phyloP scores from a whole-genome alignment of 2,329 filamentous ascomycete genomes.

The Aspergillus flavus region DNA sequence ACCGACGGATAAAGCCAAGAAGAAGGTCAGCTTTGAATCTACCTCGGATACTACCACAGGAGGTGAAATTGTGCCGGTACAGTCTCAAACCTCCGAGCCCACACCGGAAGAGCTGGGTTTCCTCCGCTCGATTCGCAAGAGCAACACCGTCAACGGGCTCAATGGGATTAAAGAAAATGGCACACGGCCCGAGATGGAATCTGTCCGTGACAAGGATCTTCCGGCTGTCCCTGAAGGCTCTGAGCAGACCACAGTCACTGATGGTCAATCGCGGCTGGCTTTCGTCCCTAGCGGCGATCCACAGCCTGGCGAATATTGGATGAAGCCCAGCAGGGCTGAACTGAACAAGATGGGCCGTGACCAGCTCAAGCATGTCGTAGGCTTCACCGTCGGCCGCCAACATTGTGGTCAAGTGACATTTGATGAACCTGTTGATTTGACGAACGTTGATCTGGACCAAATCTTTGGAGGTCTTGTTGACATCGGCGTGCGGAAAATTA shows the following conservation, averaged over 20 bases:
- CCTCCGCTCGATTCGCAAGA: slow-evolving; percentile 57
- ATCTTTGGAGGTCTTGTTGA: slow-evolving; percentile 76
- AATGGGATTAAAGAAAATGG: slow-evolving; percentile 38
- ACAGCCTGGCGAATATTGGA: slow-evolving; percentile 81
- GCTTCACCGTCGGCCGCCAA: slow-evolving; percentile 80
- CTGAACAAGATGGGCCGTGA: slow-evolving; percentile 78
- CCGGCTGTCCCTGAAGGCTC: slow-evolving; percentile 71
- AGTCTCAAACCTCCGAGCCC: slow-evolving; percentile 55
- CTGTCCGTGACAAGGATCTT: slow-evolving; percentile 73
- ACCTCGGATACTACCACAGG: slow-evolving; percentile 42
- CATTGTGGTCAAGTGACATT: slow-evolving; percentile 83
- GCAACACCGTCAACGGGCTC: slow-evolving; percentile 48
- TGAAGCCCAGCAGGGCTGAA: slow-evolving; percentile 73
- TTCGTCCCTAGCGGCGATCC: slow-evolving; percentile 47
- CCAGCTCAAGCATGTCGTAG: slow-evolving; percentile 72
- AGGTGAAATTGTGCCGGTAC: slow-evolving; percentile 57
- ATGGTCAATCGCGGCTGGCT: slow-evolving; percentile 33
- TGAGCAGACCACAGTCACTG: slow-evolving; percentile 42
- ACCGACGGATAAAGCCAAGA: slow-evolving; percentile 54
- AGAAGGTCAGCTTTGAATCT: slow-evolving; percentile 88
- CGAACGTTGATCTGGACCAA: slow-evolving; percentile 74
- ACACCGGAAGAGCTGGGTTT: slow-evolving; percentile 63
- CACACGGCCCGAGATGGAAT: slow-evolving; percentile 65
- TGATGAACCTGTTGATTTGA: slow-evolving; percentile 79
- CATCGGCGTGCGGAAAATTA: slow-evolving; percentile 76